Conservation (phyloP, 768 basidiomycete genomes). For the Suillus occidentalis region DNA sequence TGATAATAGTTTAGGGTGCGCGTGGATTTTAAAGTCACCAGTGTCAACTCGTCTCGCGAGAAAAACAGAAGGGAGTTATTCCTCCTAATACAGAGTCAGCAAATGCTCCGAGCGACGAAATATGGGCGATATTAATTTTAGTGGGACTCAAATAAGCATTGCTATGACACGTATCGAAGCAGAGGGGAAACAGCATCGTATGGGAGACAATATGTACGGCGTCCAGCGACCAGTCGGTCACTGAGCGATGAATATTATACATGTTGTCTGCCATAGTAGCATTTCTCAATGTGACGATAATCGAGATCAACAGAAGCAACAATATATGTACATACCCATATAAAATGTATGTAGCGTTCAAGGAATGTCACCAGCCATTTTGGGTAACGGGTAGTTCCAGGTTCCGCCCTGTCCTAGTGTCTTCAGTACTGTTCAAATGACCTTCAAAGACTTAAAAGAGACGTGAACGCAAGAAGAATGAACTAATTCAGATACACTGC, state of each 20-base stretch:
- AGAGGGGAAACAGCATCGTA: background rate
- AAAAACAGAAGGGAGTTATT: background rate
- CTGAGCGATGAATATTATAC: background rate
- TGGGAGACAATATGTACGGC: background rate
- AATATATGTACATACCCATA: background rate
- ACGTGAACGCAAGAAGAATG: background rate
- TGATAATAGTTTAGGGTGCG: background rate
- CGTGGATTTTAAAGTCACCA: background rate
- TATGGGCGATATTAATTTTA: background rate
- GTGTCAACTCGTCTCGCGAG: background rate
- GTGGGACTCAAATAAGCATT: background rate
- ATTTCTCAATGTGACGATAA: background rate
- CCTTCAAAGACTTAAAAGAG: background rate
- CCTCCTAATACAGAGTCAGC: background rate
- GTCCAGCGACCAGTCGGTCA: background rate
- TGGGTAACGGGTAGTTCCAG: background rate
- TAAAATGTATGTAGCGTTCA: background rate
- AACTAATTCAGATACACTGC: background rate
- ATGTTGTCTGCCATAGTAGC: background rate
- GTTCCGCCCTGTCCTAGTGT: background rate
- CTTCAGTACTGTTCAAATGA: background rate
- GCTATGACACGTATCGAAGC: background rate
- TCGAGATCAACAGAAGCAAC: background rate
- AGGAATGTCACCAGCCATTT: background rate
- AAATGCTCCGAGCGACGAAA: background rate